Base-by-base conservation (phyloP, 2,329 filamentous ascomycete genomes). In the Cryphonectria naterciae region DNA sequence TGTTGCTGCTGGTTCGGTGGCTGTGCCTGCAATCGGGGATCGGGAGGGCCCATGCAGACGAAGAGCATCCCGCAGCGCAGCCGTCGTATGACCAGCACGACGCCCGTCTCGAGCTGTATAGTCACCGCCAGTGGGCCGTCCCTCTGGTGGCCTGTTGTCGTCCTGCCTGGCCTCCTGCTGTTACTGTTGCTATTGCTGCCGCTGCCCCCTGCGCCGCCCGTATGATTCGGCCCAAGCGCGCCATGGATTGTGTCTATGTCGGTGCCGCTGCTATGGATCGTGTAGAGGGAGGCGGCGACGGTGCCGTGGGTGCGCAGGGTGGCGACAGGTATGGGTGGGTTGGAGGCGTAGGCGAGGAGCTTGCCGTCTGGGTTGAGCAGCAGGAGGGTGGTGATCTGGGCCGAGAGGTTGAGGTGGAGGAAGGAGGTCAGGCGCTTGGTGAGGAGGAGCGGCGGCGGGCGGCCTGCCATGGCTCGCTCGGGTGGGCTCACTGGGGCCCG, bases 401-500 rank as follows among this genome's bases (percentile, higher is more conserved):
- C 78, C 10, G 86, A 86, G 74, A 89, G 86, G 78, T 89, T 88
- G 73, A 85, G 81, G 76, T 85, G 83, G 63, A 91, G 86, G 79
- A 91, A 91, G 71, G 85, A 81, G 39, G 88, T 89, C 74, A 91
- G 85, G 73, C 88, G 88, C 78, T 90, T 91, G 49, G 87, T 90
- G 72, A 93, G 84, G 81, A 94, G 84, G 70, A 89, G 83, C 37
- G 87, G 87, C 52, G 87, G 86, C 52, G 85, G 71, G 56, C 71
- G 71, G 58, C 62, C 54, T 37, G 71, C 71, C 69, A 71, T 71
- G 43, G 32, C 52, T 49, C 41, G 54, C 17, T 17, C 8, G 64
- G n/a, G 19, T 32, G 43, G 28, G 22, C 46, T 19, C 46, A 22
- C 46, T n/a, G 5, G 46, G 17, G 46, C 4, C 22, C 46, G 46